Evolutionary conservation across 257 asterid species (phyloP).

Genomic region (Capsicum pubescens): DNA sequence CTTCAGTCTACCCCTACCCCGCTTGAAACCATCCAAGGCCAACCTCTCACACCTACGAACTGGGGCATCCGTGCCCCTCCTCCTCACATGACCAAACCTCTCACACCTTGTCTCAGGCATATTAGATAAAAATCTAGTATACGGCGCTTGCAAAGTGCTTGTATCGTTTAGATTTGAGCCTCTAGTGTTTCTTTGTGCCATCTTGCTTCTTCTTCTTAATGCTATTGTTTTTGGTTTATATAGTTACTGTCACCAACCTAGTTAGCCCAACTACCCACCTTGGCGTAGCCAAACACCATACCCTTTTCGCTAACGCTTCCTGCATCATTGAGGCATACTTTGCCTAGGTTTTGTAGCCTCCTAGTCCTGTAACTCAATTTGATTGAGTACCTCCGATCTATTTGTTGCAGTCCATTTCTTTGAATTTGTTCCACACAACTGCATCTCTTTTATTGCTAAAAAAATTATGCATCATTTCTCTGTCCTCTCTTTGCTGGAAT

Average conservation of each 20-base stretch:
- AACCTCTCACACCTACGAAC: too few species aligned
- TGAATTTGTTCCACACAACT: not conserved
- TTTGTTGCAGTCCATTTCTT: slow-evolving; percentile 7
- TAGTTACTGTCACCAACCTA: not conserved
- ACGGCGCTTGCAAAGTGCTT: not conserved
- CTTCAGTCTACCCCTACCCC: too few species aligned
- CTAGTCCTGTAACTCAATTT: not conserved
- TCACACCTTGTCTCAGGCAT: not conserved
- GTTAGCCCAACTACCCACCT: not conserved
- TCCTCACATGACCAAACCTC: too few species aligned
- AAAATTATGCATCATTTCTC: not conserved
- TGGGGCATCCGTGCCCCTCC: too few species aligned
- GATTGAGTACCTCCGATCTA: not conserved
- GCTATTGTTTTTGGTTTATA: not conserved
- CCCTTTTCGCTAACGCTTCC: not conserved
- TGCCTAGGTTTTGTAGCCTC: not conserved
- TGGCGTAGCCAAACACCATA: not conserved
- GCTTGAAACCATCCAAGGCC: too few species aligned
- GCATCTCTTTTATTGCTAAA: not conserved
- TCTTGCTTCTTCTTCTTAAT: not conserved
- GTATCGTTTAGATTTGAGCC: not conserved
- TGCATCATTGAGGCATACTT: not conserved
- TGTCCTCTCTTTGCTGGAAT: not conserved
- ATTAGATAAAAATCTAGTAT: slow-evolving; percentile 5
- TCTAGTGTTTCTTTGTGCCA: not conserved